Evolutionary conservation across 805 yeast species (phyloP).

Genomic region (Sporopachydermia lactativora): DNA sequence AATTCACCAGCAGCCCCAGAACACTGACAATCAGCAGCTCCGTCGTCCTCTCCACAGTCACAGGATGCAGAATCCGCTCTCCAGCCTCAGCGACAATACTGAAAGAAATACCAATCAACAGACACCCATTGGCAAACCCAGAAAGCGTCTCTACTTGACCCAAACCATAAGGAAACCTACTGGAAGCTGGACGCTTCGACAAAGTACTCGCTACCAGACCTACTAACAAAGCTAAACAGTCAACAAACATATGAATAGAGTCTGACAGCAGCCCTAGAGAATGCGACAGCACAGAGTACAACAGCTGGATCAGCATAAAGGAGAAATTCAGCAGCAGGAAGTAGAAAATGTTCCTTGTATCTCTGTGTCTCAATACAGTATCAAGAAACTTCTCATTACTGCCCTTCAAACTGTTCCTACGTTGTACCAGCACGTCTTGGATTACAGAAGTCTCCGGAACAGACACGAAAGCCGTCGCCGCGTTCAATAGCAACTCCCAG

Average conservation of each 20-base stretch:
- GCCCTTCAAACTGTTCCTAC: neutral
- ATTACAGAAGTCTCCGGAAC: neutral
- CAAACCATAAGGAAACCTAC: slow-evolving; percentile 78
- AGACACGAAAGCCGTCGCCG: neutral
- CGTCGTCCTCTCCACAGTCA: slow-evolving; percentile 59
- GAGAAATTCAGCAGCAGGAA: slow-evolving; percentile 75
- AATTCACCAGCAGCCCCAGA: slow-evolving; percentile 74
- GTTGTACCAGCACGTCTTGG: neutral
- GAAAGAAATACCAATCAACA: slow-evolving; percentile 76
- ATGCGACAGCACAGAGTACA: slow-evolving; percentile 85
- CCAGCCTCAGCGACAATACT: slow-evolving; percentile 81
- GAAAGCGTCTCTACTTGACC: slow-evolving; percentile 80
- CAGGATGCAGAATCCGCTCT: slow-evolving; percentile 69
- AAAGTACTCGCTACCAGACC: slow-evolving; percentile 78
- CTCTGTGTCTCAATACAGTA: slow-evolving; percentile 34
- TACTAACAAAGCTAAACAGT: slow-evolving; percentile 78
- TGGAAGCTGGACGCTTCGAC: slow-evolving; percentile 43
- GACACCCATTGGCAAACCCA: slow-evolving; percentile 89
- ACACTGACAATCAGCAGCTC: slow-evolving; percentile 77
- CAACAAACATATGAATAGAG: slow-evolving; percentile 91
- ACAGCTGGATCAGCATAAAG: slow-evolving; percentile 87
- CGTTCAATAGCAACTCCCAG: neutral
- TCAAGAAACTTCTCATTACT: neutral
- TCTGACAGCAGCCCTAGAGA: slow-evolving; percentile 87
- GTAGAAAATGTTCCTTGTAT: slow-evolving; percentile 79